Base-by-base conservation (phyloP, 306 rosid genomes). In the Potentilla sterilis region DNA sequence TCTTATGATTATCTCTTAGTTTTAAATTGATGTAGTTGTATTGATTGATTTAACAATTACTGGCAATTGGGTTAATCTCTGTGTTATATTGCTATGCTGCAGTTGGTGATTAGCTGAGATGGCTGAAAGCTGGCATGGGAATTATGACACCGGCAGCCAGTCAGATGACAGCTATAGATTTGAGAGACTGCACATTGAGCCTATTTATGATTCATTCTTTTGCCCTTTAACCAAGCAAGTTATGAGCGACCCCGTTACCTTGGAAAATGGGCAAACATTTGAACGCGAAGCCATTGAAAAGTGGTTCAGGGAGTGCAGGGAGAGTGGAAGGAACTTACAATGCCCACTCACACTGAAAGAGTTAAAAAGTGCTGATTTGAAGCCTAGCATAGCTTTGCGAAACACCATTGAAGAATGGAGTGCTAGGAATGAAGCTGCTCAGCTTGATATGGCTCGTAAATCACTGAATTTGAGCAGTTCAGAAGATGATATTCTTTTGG, bases 351-450 rank as follows among this genome's bases (percentile, higher is more conserved):
- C 99, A 12, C 83, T 72, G 10, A 88, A 81, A 43, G 97, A 96
- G 77, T 75, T 96, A 21, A 87, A 43, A 82, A 90, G 75, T 71
- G 22, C 85, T 5, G 98, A 88, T 43, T 78, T 96, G 85, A 96
- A 96, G 83, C 94, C 99, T 57, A 96, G 99, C 81, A 89, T 90
- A 77, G 99, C 99, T 79, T 71, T 96, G 86, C 89, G 98, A 16
- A 90, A 96, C 93, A 96, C 99, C 80, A 92, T 96, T 75, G 99
- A 96, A 82, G 99, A 96, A 86, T 96, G 99, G 99, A 96, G 84
- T 83, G 85, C 97, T 8, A 96, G 99, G 87, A 96, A 96, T 77
- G 97, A 90, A 84, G 88, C 97, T 73, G 97, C 88, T 73, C 97
- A 96, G 91, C 89, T 96, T 76, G 99, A 96, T 77, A 83, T 86